Base-by-base conservation (phyloP, 1,284 basidiomycete genomes). In the Cutaneotrichosporon arboriforme region DNA sequence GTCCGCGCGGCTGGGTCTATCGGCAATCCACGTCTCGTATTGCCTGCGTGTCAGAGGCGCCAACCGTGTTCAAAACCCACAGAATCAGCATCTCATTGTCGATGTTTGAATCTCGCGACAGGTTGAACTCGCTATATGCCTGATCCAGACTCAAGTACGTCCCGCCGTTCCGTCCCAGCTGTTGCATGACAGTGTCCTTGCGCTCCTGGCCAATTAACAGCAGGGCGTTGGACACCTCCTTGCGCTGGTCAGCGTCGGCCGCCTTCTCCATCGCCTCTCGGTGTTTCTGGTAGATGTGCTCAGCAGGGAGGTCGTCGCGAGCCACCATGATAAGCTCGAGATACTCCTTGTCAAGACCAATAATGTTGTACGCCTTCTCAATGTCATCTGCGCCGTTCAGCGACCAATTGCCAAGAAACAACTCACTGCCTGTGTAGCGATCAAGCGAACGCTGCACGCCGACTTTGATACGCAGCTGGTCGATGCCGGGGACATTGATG, bases 1-100 rank as follows among this genome's bases (percentile, higher is more conserved):
- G n/a, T 72, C 69, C 4, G 59, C 57, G 12, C 49, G 44, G 10
- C 58, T 63, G 23, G 59, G 55, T 3, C 55, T 50, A 18, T 61
- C 51, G 21, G 35, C 20, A 43, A 58, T 53, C 49, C 46, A 58
- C 7, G 50, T 66, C 51, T 73, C 68, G 51, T 69, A 73, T 60
- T 73, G 71, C 64, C 70, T 72, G 26, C n/a, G 13, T 31, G 21
- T 41, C 18, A 42, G 40, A 20, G 51, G 26, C 46, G 52, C 39
- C 12, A 9, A 15, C 26, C 9, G n/a, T n/a, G 9, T 35, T 20
- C 34, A 12, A 23, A 9, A 63, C 67, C 60, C 46, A 69, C 68
- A 72, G 63, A 26, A 72, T 63, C 18, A 60, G 53, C 50, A 73
- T 48, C 13, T 69, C 69, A 47, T 72, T 69, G 44, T 72, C 70